phyloP scores from a whole-genome alignment of 2,329 filamentous ascomycete species.

The Curvularia spicifera region DNA sequence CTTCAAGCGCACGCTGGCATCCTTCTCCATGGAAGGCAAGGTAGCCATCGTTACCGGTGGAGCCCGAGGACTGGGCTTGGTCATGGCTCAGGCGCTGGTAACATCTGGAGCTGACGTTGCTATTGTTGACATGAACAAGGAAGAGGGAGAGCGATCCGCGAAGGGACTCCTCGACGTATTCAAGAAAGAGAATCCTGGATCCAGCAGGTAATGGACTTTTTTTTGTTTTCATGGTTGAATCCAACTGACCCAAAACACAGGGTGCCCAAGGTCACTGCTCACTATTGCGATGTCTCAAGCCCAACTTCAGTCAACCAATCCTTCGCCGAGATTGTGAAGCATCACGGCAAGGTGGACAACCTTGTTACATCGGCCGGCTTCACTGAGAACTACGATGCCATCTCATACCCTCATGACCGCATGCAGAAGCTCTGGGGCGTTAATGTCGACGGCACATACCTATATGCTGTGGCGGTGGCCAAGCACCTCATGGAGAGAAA shows the following conservation, averaged over 20 bases:
- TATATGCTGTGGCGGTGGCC: constrained; percentile 83
- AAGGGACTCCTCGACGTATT: constrained; percentile 76
- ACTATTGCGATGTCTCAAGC: constrained; percentile 86
- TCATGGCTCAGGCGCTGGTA: constrained; percentile 91
- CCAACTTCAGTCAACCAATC: constrained; percentile 77
- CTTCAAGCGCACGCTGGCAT: constrained; percentile 82
- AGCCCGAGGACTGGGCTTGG: constrained; percentile 84
- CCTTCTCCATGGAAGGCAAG: constrained; percentile 84
- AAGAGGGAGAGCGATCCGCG: constrained; percentile 82
- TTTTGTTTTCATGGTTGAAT: neutral
- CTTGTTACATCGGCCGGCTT: constrained; percentile 96
- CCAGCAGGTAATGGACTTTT: constrained; percentile 61
- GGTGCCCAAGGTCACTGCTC: constrained; percentile 82
- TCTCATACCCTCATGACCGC: constrained; percentile 87
- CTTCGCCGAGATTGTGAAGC: constrained; percentile 70
- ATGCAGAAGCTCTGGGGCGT: constrained; percentile 94
- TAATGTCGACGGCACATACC: constrained; percentile 90
- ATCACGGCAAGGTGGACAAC: constrained; percentile 85
- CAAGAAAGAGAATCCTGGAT: constrained; percentile 77
- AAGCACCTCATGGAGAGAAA: constrained; percentile 87
- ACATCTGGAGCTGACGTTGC: constrained; percentile 87
- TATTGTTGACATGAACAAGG: constrained; percentile 92
- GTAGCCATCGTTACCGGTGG: constrained; percentile 89
- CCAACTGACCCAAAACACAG: constrained; percentile 48
- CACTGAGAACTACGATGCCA: constrained; percentile 93